A percentile compares a stretch with the other conserved stretches of the same genome.
These are phyloP conservation scores for Aspergillus sp. DNA, from an alignment of 2,329 filamentous ascomycete genomes.

Conservation along the genomic window DNA sequence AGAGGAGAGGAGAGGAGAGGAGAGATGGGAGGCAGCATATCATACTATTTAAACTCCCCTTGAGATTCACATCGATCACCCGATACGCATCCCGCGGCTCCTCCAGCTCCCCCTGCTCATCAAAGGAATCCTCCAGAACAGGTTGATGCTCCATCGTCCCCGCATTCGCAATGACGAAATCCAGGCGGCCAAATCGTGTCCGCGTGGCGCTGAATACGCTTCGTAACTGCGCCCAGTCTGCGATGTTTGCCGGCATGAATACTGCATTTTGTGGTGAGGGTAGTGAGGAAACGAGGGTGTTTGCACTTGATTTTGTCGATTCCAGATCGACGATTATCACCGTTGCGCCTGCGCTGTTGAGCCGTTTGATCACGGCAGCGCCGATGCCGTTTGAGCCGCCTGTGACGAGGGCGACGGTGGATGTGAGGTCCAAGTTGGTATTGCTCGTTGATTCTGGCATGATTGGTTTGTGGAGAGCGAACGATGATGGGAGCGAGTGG, in stretches of 20 bases:
- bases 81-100: conserved; percentile 2
- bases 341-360: neutral
- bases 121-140: neutral
- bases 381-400: conserved; percentile 7
- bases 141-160: neutral
- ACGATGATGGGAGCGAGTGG: too few relatives aligned
- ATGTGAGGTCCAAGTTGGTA: neutral
- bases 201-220: neutral
- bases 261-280: neutral
- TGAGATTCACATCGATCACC: conserved; percentile 1
- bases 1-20: neutral
- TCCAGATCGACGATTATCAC: conserved; percentile 2
- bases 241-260: neutral
- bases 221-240: neutral
- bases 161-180: conserved; percentile 2
- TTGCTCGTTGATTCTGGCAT: neutral
- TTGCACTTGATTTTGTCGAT: neutral
- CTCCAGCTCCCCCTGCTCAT: neutral
- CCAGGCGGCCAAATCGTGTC: neutral
- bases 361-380: neutral
- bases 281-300: neutral
- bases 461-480: neutral
- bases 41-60: neutral
- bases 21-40: too few relatives aligned
- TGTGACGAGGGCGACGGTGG: neutral